Conservation (phyloP, 2,329 filamentous ascomycete genomes). For the Fusarium sp. region DNA sequence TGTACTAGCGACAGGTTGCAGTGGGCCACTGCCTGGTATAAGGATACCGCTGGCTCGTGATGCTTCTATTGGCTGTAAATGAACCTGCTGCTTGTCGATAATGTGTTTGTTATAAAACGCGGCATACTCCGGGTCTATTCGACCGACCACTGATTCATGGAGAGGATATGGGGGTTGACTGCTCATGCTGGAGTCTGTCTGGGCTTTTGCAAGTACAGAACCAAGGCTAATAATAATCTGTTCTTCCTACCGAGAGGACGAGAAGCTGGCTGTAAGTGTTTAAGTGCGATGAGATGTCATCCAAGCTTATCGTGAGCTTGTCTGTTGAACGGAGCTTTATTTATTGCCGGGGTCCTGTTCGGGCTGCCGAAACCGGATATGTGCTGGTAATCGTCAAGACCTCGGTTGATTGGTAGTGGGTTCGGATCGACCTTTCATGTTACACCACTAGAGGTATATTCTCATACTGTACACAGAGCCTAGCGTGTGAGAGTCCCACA, state of each 20-base stretch:
- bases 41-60: conserved; percentile 4
- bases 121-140: conserved; percentile 13
- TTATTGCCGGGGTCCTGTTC: not conserved
- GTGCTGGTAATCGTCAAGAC: not conserved
- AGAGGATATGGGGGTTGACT: conserved; percentile 11
- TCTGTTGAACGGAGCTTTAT: conserved; percentile 6
- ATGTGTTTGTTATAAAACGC: conserved; percentile 22
- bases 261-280: not conserved
- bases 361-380: conserved; percentile 4
- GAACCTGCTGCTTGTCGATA: conserved; percentile 22
- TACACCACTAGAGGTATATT: not conserved
- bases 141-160: not conserved
- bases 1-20: not conserved
- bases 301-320: not conserved
- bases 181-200: not conserved
- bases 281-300: not conserved
- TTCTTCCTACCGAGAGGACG: not conserved
- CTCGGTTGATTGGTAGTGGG: not conserved
- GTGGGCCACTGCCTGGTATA: conserved; percentile 6
- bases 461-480: not conserved
- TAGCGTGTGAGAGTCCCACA: not conserved
- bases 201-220: not conserved
- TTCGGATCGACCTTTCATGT: conserved; percentile 10
- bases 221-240: fast-evolving
- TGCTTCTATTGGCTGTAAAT: conserved; percentile 11